Conservation (phyloP, 2,329 filamentous ascomycete genomes). For the Aspergillus caelatus region DNA sequence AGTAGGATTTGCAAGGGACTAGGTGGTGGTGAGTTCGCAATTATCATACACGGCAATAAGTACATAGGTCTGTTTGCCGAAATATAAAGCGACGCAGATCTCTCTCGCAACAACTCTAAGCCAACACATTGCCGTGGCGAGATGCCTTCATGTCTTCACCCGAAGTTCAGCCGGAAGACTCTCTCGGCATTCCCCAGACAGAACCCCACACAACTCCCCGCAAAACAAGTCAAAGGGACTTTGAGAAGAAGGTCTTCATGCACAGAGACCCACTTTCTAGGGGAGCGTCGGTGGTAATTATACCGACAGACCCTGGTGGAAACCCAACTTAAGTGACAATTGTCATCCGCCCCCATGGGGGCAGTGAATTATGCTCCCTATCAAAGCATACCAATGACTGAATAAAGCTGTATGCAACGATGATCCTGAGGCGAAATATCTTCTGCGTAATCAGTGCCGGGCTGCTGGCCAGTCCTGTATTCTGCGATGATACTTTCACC, state of each 20-base stretch:
- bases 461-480: not conserved
- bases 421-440: not conserved
- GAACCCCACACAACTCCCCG: not conserved
- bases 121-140: not conserved
- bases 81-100: not conserved
- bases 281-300: not conserved
- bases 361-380: not conserved
- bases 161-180: not conserved
- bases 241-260: not conserved
- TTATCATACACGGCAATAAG: no score
- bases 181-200: not conserved
- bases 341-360: not conserved
- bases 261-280: not conserved
- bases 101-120: not conserved
- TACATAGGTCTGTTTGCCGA: not conserved
- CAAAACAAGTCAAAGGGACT: not conserved
- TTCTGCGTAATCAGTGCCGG: not conserved
- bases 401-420: not conserved
- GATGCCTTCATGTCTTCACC: not conserved
- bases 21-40: no score
- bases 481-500: not conserved
- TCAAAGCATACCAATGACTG: not conserved
- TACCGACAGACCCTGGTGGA: not conserved
- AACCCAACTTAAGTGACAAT: not conserved
- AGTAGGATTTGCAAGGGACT: no score